Base-by-base conservation (phyloP, 345 rosid genomes). In the Lepidium didymum region DNA sequence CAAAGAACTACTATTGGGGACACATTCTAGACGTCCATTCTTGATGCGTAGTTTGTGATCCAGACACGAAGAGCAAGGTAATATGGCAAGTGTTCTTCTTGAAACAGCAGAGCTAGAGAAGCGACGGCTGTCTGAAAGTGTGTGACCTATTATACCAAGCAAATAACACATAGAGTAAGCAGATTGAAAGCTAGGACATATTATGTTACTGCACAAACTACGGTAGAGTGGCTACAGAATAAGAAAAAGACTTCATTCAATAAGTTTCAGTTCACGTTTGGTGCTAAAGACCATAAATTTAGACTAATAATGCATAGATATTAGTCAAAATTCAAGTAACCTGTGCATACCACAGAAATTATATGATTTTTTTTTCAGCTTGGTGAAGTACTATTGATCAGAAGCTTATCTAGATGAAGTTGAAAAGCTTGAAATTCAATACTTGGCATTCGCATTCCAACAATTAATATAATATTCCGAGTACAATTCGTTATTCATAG, bases 31-130 rank as follows among this genome's bases (percentile, higher is more conserved):
- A 7, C 75, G 74, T 45, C 81, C 75, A 40, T 75, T 73, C 64
- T 76, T 79, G 16, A 80, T 43, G 46, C 23, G 43, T 45, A 41
- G 66, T 75, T 72, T 73, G 44, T 23, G 51, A 36, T 71, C 76
- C 47, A 62, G 50, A 71, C 33, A 68, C 16, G 80, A 82, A 46
- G 77, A 65, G 77, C 72, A 67, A 31, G 81, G 73, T 15, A 83
- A 63, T 38, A 77, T 6, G 11, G 77, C 47, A 57, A 76, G 75
- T 29, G 77, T 74, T 78, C 68, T 74, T 52, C 80, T 82, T 18
- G 79, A 79, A 86, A 78, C 64, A 56, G 83, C 79, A 16, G 84
- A 80, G 52, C 77, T 69, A 27, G 79, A 78, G 38, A 78, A 80
- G 72, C 64, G 74, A 19, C 75, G 79, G 35, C 83, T 74, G 40